Conservation (phyloP, 1,284 basidiomycete genomes). For the Trametes pubescens region DNA sequence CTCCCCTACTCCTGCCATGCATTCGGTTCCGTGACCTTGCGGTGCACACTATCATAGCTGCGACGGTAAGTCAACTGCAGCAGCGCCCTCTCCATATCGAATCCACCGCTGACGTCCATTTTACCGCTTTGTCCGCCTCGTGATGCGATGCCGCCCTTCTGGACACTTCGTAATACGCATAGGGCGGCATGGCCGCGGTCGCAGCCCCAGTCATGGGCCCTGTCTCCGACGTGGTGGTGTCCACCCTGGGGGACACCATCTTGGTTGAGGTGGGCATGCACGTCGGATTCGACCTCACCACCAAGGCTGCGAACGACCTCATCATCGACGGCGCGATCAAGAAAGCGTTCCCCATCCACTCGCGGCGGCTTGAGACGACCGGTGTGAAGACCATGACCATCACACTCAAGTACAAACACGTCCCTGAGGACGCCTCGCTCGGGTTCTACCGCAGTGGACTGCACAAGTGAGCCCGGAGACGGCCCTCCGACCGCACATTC, state of each 20-base stretch:
- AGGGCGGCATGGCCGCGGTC: slow-evolving; percentile 68
- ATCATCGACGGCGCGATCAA: slow-evolving; percentile 60
- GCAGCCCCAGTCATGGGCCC: slow-evolving; percentile 64
- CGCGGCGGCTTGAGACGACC: slow-evolving; percentile 62
- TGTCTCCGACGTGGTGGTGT: slow-evolving; percentile 57
- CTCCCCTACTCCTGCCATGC: slow-evolving; percentile 68
- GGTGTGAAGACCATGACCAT: slow-evolving; percentile 63
- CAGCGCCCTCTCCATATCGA: slow-evolving; percentile 1
- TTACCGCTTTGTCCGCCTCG: background rate
- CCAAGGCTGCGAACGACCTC: slow-evolving; percentile 61
- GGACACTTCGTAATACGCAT: slow-evolving; percentile 1
- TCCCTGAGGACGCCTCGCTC: slow-evolving; percentile 63
- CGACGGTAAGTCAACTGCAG: slow-evolving; percentile 53
- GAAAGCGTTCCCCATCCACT: slow-evolving; percentile 58
- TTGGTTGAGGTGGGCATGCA: slow-evolving; percentile 63
- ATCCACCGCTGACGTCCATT: slow-evolving; percentile 15
- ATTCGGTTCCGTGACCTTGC: slow-evolving; percentile 70
- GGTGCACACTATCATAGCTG: slow-evolving; percentile 66
- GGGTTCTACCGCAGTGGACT: slow-evolving; percentile 69
- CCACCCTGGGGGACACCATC: slow-evolving; percentile 62
- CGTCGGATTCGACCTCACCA: slow-evolving; percentile 59
- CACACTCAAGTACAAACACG: slow-evolving; percentile 68
- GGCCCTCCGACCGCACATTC: background rate
- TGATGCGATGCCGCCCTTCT: background rate
- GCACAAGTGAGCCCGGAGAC: slow-evolving; percentile 52